These are phyloP conservation scores for Sugiyamaella pinicola DNA, from an alignment of 1,139 yeast species.

Conservation along the genomic window DNA sequence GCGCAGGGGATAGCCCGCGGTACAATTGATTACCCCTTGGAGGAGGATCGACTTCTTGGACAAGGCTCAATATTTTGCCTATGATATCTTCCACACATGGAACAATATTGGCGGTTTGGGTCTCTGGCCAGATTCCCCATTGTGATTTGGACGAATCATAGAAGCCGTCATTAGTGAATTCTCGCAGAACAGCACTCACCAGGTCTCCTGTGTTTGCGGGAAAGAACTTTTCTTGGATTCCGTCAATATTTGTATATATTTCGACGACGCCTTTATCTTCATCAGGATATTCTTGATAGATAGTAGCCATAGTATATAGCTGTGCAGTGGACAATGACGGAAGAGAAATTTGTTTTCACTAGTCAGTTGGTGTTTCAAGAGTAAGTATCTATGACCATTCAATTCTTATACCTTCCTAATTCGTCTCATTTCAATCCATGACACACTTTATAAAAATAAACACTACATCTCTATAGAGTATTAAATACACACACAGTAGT, in stretches of 20 bases:
- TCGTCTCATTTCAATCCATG: not conserved
- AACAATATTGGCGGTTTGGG: not conserved
- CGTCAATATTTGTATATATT: slow-evolving; percentile 18
- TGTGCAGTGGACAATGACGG: no score
- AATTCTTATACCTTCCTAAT: not conserved
- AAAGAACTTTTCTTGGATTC: slow-evolving; percentile 16
- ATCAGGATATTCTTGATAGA: slow-evolving; percentile 18
- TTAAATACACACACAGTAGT: slow-evolving; percentile 17
- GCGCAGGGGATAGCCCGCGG: slow-evolving; percentile 7
- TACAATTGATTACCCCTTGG: slow-evolving; percentile 5
- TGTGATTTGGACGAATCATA: slow-evolving; percentile 7
- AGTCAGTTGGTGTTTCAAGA: no score
- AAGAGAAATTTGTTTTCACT: no score
- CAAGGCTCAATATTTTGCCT: slow-evolving; percentile 10
- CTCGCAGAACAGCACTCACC: slow-evolving; percentile 12
- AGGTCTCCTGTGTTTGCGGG: slow-evolving; percentile 10
- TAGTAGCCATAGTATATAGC: not conserved
- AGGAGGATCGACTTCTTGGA: slow-evolving; percentile 13
- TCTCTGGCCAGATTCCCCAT: slow-evolving; percentile 19
- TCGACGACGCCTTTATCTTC: slow-evolving; percentile 19
- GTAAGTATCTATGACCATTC: not conserved
- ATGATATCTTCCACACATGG: slow-evolving; percentile 12
- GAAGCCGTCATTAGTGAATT: slow-evolving; percentile 5
- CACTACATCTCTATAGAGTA: slow-evolving; percentile 15
- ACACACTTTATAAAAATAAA: slow-evolving; percentile 1